Conservation (phyloP, 306 rosid genomes). For the Psophocarpus tetragonolobus region DNA sequence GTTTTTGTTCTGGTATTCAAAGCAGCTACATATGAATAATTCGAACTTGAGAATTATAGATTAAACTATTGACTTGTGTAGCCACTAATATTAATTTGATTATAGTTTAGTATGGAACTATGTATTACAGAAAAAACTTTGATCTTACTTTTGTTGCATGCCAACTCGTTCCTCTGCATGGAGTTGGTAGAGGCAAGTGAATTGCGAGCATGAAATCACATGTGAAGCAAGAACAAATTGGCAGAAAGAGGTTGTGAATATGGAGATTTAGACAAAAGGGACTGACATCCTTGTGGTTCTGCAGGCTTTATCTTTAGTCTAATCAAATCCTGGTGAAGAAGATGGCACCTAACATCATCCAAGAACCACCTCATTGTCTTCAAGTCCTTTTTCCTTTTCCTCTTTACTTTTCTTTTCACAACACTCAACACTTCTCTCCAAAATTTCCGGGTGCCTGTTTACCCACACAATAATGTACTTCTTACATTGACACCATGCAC, state of each 20-base stretch:
- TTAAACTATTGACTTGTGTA: too few relatives aligned
- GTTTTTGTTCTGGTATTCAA: too few relatives aligned
- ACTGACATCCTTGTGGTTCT: constrained; percentile 26
- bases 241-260: constrained; percentile 9
- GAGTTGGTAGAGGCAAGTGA: constrained; percentile 26
- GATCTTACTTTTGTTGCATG: constrained; percentile 10
- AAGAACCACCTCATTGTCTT: constrained; percentile 21
- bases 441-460: constrained; percentile 12
- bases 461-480: background rate
- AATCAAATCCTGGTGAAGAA: background rate
- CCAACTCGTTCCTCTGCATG: constrained; percentile 19
- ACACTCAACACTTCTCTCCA: background rate
- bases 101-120: background rate
- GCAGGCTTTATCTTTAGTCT: constrained; percentile 35
- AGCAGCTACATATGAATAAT: too few relatives aligned
- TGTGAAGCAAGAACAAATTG: background rate
- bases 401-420: constrained; percentile 7
- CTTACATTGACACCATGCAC: background rate
- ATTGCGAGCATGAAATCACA: constrained; percentile 25
- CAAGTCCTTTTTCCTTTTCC: constrained; percentile 11
- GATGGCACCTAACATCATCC: constrained; percentile 29
- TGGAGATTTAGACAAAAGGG: constrained; percentile 6
- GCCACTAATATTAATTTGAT: too few relatives aligned
- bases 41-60: too few relatives aligned
- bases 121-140: background rate